Conservation (phyloP, 352 stramenopile species). For the Elongisporangium undulatum region DNA sequence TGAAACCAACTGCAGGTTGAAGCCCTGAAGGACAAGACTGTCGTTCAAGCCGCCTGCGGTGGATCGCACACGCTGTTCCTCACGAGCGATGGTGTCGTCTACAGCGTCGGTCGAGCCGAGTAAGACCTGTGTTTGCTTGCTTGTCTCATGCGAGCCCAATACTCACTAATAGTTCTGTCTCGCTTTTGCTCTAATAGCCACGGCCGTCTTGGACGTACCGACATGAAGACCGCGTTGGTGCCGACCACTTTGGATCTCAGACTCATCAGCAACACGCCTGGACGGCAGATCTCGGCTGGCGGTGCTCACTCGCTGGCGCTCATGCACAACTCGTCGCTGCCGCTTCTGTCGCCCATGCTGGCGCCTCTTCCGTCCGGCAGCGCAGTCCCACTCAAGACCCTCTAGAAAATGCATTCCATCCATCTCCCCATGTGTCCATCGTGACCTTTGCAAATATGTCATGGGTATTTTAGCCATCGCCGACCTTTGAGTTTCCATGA, state of each 20-base stretch:
- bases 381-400: conserved; percentile 19
- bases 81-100: conserved; percentile 79
- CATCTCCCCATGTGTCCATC: background rate
- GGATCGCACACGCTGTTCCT: conserved; percentile 87
- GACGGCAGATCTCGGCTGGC: conserved; percentile 67
- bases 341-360: conserved; percentile 59
- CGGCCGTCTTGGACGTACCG: conserved; percentile 52
- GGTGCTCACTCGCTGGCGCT: conserved; percentile 72
- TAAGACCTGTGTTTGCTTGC: conserved; percentile 29
- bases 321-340: conserved; percentile 48
- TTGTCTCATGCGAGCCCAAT: background rate
- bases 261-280: conserved; percentile 20
- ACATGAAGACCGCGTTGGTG: conserved; percentile 47
- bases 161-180: conserved; percentile 5
- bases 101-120: conserved; percentile 79
- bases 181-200: conserved; percentile 30
- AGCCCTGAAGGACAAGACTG: conserved; percentile 45
- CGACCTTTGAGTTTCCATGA: background rate
- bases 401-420: conserved; percentile 8
- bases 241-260: conserved; percentile 55
- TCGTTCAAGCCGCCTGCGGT: conserved; percentile 76
- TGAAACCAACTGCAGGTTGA: conserved; percentile 32
- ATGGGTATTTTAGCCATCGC: conserved; percentile 15
- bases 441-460: background rate
- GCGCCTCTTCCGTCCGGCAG: conserved; percentile 25